Base-by-base conservation (phyloP, 176 grass and related monocot species). In the Microstegium vimineum region DNA sequence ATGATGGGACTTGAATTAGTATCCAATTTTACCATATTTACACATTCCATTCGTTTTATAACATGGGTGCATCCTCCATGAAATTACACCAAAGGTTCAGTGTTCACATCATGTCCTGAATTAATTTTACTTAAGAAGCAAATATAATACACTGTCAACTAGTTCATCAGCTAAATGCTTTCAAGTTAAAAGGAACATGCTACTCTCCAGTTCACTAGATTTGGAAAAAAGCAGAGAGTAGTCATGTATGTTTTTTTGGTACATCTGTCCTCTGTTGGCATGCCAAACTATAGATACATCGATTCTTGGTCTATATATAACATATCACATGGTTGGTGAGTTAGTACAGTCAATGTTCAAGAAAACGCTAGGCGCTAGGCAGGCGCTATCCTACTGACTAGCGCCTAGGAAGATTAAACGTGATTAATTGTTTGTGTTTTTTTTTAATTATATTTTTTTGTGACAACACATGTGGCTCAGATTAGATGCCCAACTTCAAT, bases 311-410 rank as follows among this genome's bases (percentile, higher is more conserved):
- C 15, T 73, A 73, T 46, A 30, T 46, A 49, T 73, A 30, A 73
- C 7, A 71, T 45, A 63, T 16, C 76, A 80, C 84, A 86, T 81
- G 77, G 57, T 28, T 52, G 40, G 49, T 80, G 43, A 37, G 43
- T 61, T 38, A 71, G 66, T 1, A 63, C 83, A 78, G 66, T 81
- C 59, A n/a, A 80, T 74, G 77, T 86, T n/a, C n/a, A n/a, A n/a
- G n/a, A n/a, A n/a, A n/a, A n/a, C n/a, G n/a, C n/a, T n/a, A n/a
- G n/a, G n/a, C n/a, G n/a, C n/a, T n/a, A n/a, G n/a, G n/a, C n/a
- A n/a, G n/a, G n/a, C n/a, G n/a, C n/a, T n/a, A n/a, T n/a, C n/a
- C n/a, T n/a, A n/a, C n/a, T n/a, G n/a, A n/a, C n/a, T n/a, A n/a
- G n/a, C n/a, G n/a, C n/a, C n/a, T n/a, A n/a, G n/a, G n/a, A n/a